phyloP scores from a whole-genome alignment of 2,329 filamentous ascomycete genomes.

The Stachybotrys chartarum region DNA sequence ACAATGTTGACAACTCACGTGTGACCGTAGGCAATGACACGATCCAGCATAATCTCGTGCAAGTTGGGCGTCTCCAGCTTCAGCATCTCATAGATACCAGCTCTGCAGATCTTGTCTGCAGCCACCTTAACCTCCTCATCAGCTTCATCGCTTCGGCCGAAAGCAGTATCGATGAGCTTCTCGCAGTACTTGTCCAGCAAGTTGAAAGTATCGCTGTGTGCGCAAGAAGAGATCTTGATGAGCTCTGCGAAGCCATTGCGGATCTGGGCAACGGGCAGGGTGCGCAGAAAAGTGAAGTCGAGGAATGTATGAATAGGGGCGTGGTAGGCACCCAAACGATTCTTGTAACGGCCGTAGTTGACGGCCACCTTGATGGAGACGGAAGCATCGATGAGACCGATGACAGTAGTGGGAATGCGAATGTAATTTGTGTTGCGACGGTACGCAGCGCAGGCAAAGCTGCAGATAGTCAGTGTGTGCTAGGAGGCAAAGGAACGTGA shows the following conservation, averaged over 20 bases:
- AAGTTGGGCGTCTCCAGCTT: constrained; percentile 67
- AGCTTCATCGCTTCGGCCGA: constrained; percentile 54
- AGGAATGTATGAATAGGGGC: constrained; percentile 66
- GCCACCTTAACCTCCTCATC: constrained; percentile 48
- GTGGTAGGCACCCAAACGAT: constrained; percentile 66
- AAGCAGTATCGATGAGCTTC: constrained; percentile 56
- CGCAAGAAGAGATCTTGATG: constrained; percentile 69
- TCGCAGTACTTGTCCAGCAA: constrained; percentile 64
- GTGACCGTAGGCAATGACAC: constrained; percentile 68
- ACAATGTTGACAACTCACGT: constrained; percentile 36
- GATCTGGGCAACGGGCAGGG: constrained; percentile 59
- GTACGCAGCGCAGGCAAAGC: constrained; percentile 65
- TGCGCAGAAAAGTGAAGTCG: constrained; percentile 66
- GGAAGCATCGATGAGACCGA: constrained; percentile 67
- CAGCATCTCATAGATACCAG: constrained; percentile 65
- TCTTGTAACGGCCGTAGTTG: constrained; percentile 72
- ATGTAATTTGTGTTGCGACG: constrained; percentile 68
- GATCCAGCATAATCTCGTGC: constrained; percentile 64
- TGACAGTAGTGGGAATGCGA: constrained; percentile 66
- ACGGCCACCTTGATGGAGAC: constrained; percentile 75
- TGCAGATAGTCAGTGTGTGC: constrained; percentile 15
- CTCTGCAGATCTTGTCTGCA: constrained; percentile 61
- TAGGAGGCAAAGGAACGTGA: not conserved
- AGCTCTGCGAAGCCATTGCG: constrained; percentile 68
- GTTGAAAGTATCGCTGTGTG: constrained; percentile 58